Evolutionary conservation across 2,329 filamentous ascomycete genomes (phyloP).

Genomic region (Fusarium ambrosium): DNA sequence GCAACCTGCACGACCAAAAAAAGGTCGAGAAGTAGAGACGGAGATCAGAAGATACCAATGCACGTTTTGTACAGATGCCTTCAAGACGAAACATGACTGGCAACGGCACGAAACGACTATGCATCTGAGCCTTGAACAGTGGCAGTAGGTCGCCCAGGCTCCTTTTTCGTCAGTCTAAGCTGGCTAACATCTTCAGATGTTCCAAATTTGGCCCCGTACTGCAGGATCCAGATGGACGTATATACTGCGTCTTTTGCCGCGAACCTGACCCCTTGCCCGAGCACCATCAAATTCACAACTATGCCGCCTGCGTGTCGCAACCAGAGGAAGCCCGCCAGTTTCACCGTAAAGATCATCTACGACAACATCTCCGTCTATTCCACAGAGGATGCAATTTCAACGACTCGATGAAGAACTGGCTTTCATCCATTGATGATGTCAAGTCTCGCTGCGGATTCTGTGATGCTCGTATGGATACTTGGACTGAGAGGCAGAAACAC

Average conservation of each 20-base stretch:
- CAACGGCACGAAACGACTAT: constrained; percentile 17
- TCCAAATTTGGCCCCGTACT: background rate
- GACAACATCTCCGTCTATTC: background rate
- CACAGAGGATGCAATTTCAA: background rate
- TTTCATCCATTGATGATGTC: background rate
- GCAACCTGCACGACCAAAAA: background rate
- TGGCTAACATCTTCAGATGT: background rate
- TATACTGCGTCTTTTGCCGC: background rate
- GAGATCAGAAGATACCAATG: constrained; percentile 27
- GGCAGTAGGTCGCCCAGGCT: background rate
- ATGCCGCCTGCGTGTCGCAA: background rate
- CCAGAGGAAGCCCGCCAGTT: background rate
- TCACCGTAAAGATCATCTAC: background rate
- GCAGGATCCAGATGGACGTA: background rate
- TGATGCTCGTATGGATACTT: background rate
- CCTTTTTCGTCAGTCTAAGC: background rate
- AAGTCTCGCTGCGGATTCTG: background rate
- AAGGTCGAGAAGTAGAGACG: background rate
- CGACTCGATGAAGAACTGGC: background rate
- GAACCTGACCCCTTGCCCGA: background rate
- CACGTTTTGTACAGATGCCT: constrained; percentile 24
- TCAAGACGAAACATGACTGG: constrained; percentile 31
- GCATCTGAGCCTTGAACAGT: background rate
- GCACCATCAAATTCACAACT: background rate
- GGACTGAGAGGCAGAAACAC: background rate